Conservation (phyloP, 2,329 filamentous ascomycete genomes). For the Penicillium glabrum region DNA sequence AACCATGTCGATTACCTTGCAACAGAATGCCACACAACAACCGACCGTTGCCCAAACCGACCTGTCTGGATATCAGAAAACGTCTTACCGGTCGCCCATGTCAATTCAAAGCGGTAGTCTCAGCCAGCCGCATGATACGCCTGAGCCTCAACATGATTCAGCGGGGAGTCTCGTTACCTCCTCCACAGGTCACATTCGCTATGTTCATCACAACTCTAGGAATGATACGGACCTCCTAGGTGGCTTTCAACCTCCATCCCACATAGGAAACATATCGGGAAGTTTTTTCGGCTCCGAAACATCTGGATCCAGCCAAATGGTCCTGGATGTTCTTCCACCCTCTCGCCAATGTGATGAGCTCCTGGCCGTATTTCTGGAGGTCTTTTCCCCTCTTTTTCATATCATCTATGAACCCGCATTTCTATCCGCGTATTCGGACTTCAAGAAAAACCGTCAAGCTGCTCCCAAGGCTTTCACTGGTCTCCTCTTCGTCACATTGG, state of each 20-base stretch:
- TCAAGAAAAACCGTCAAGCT: not conserved
- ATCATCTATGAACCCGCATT: not conserved
- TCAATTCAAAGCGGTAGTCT: no score
- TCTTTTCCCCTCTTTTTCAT: not conserved
- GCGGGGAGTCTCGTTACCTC: not conserved
- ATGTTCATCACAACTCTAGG: not conserved
- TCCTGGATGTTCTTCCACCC: not conserved
- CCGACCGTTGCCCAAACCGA: not conserved
- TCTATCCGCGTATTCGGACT: not conserved
- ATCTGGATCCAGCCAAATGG: not conserved
- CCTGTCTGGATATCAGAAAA: not conserved
- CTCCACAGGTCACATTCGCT: not conserved
- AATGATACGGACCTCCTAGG: not conserved
- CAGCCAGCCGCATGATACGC: no score
- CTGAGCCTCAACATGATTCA: not conserved
- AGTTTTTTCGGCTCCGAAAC: not conserved
- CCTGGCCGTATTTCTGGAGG: not conserved
- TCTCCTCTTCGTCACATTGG: not conserved
- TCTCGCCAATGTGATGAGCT: not conserved
- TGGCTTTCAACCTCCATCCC: not conserved
- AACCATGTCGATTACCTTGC: not conserved
- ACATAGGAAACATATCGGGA: not conserved
- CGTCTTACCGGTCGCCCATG: no score
- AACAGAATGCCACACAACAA: not conserved
- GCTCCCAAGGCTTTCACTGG: not conserved